Evolutionary conservation across 257 asterid species (phyloP).

Genomic region (Ilex asprella): DNA sequence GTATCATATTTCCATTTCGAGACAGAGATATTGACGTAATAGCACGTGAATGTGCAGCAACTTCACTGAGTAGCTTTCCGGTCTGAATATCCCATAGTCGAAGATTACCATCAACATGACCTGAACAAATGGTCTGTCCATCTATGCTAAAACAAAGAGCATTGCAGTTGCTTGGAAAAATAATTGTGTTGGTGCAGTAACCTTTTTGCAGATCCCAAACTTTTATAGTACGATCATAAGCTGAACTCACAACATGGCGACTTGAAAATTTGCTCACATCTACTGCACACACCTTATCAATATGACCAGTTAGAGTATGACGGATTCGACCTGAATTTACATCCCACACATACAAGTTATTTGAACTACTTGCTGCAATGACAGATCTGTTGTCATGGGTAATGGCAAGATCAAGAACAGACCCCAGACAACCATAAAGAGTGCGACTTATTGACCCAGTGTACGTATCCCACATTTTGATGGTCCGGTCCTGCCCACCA

Average conservation of each 20-base stretch:
- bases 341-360: conserved; percentile 78
- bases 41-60: conserved; percentile 80
- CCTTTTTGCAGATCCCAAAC: conserved; percentile 95
- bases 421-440: conserved; percentile 68
- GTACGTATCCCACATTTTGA: conserved; percentile 77
- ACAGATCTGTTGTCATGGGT: conserved; percentile 70
- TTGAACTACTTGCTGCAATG: conserved; percentile 83
- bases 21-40: conserved; percentile 76
- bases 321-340: conserved; percentile 57
- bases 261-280: conserved; percentile 72
- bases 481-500: conserved; percentile 86
- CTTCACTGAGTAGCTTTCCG: conserved; percentile 75
- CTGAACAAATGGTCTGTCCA: conserved; percentile 76
- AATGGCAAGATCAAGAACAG: conserved; percentile 69
- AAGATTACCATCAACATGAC: conserved; percentile 88
- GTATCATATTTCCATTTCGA: conserved; percentile 61
- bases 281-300: conserved; percentile 87
- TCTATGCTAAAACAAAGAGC: conserved; percentile 81
- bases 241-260: conserved; percentile 75
- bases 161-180: conserved; percentile 83
- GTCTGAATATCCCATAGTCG: conserved; percentile 86
- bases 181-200: conserved; percentile 63
- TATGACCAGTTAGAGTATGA: conserved; percentile 86
- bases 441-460: conserved; percentile 45
- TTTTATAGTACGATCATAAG: conserved; percentile 90